Base-by-base conservation (phyloP, 129 eudicot genomes). In the Pittosporum tobira region DNA sequence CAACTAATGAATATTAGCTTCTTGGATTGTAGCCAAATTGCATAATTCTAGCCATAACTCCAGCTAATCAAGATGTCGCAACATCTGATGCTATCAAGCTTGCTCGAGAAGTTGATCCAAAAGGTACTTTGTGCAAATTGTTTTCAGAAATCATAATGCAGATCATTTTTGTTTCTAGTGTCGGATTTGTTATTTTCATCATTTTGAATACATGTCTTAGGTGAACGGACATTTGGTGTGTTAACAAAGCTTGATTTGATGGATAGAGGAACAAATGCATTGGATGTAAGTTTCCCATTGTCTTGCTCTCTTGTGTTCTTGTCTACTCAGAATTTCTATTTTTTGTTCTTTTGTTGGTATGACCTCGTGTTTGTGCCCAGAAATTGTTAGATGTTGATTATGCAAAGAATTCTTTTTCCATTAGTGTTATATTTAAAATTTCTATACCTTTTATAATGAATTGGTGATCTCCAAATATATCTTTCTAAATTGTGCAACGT, bases 261-360 rank as follows among this genome's bases (percentile, higher is more conserved):
- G 89, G 89, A 82, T 76, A 78, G 68, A 65, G 89, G 89, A 68
- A 82, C 89, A 52, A 82, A 82, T 62, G 84, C 85, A 24, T 63
- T 82, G 63, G 89, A 82, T 78, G 89, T 82, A 57, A 69, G 77
- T 51, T 68, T 42, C 28, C 26, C n/a, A n/a, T n/a, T n/a, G n/a
- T n/a, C n/a, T n/a, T n/a, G n/a, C n/a, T n/a, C n/a, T n/a, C 6
- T 72, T 42, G 29, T 63, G n/a, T 50, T 34, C 18, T 46, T n/a
- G n/a, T n/a, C n/a, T n/a, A n/a, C n/a, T n/a, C n/a, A n/a, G n/a
- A n/a, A n/a, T n/a, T n/a, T n/a, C n/a, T n/a, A n/a, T n/a, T n/a
- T n/a, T n/a, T n/a, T n/a, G n/a, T n/a, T n/a, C n/a, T n/a, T n/a
- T n/a, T n/a, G n/a, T n/a, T n/a, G n/a, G n/a, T n/a, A n/a, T n/a